Base-by-base conservation (phyloP, 2,329 filamentous ascomycete genomes). In the Colletotrichum acutatum region DNA sequence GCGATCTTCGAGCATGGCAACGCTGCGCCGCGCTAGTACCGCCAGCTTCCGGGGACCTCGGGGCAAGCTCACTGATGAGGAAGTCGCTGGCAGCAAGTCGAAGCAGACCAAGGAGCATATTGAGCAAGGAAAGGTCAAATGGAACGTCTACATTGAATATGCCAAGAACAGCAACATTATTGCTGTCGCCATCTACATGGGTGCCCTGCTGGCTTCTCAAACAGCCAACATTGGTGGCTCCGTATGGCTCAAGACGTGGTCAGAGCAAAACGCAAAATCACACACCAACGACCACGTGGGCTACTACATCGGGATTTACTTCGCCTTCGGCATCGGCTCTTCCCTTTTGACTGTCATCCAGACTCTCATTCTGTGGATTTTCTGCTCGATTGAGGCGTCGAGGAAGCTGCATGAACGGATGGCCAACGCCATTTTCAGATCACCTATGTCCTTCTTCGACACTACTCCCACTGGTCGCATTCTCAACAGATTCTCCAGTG, bases 391-490 rank as follows among this genome's bases (percentile, higher is more conserved):
- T 75, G 97, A 99, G 91, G 97, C 97, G 63, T 98, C 96, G 24
- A 91, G 97, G 75, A 99, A 98, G 85, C 88, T 99, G 69, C 97
- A 99, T 81, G 97, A 98, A 84, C 90, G 94, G 76, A 98, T 99
- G 97, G 96, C 96, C 56, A 97, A 93, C 78, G 95, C 97, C 22
- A 98, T 98, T 78, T 99, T 99, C 88, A 90, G 97, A 76, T 97
- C 95, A 49, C 97, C 97, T 67, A 99, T 99, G 97, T 97, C 92
- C 78, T 99, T 99, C 85, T 99, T 99, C 78, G 97, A 99, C 82
- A 98, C 95, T 0, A 99, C 97, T 1, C 97, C 97, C 3, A 93
- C 95, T 75, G 97, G 97, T n/a, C 92, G 97, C 70, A 98, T 99
- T 78, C 87, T 99, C 72, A 99, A 99, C 82, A 90, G 97, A 67